Evolutionary conservation across 163 green algal species (phyloP), one percentile per base, ranked within the genome.

Genomic region (Scenedesmus sp.): DNA sequence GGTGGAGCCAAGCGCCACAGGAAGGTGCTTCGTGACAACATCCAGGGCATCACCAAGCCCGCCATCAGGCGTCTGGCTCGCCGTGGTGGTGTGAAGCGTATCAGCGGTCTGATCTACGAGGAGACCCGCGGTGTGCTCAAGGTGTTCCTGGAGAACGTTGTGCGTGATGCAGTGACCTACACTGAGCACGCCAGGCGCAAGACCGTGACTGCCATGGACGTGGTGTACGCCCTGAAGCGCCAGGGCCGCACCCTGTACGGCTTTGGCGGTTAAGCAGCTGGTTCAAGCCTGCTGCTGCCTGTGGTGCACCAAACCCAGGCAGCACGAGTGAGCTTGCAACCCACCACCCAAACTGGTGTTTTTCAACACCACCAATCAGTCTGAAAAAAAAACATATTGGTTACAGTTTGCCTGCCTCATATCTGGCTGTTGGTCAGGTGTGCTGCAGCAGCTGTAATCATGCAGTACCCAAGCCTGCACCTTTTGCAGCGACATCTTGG

Each of bases 191-290:
- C 97, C 59, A 46, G 72, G n/a, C 37, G 85, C 43, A 99, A 99
- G 97, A 99, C 98, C 30, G 98, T 99, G 40, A 96, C 94, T 35
- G 94, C 94, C 26, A 95, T 96, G 92, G 98, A 99, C 93, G 98
- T 99, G 16, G 98, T 99, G 15, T 99, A 99, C 93, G 97, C 98
- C 18, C 96, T 99, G 89, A 99, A 99, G 97, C 95, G 97, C 88
- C 98, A 99, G 95, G 97, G 98, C 86, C 94, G 97, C 81, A 99
- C 97, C 93, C 95, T 98, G 87, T 98, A 98, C 94, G 97, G 97
- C 92, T 98, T 98, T 81, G 97, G 96, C 80, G 96, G 95, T 53
- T 95, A 93, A 94, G 89, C 97, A 99, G 92, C 99, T 99, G 97
- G 94, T 97, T 90, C 98, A 99, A 96, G 97, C 98, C 92, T 94